Base-by-base conservation (phyloP, 2,329 filamentous ascomycete species). In the Scorias spongiosa region DNA sequence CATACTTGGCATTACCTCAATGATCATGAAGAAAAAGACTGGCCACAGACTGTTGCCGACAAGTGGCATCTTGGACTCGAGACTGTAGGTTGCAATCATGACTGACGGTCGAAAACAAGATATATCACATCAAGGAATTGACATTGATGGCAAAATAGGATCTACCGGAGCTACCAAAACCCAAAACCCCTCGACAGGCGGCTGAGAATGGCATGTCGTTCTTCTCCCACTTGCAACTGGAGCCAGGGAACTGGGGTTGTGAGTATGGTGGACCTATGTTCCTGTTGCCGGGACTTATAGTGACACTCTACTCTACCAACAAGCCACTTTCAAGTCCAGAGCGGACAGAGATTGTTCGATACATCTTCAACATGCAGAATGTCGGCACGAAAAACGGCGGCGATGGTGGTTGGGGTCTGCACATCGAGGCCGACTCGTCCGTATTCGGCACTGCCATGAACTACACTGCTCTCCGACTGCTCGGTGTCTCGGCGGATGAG, bases 221-320 rank as follows among this genome's bases (percentile, higher is more conserved):
- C 69, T 94, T 93, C 67, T 84, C 88, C 45, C 76, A 89, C 49
- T 75, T 96, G 18, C 91, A 98, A 61, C 72, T 95, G 1, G 78
- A 81, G 11, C 81, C 85, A 1, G 91, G 91, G 5, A 85, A 95
- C 58, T 98, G 91, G 91, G 91, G 74, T 5, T 96, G 89, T 66
- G 91, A 98, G 62, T 98, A 98, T 66, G 91, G 91, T 44, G 91
- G 91, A 0, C 91, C 91, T 3, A 89, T 95, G 84, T 98, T 98
- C 59, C 74, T 96, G 34, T 70, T 96, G 1, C 86, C 89, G 0
- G 85, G 89, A 39, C 62, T 94, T 17, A 78, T 95, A 48, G 78
- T 93, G 52, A 74, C 83, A 26, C 93, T 85, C 78, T 88, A 93
- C 60, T 82, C 82, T 42, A 96, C 88, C 49, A 79, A 88, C 59